Base-by-base conservation (phyloP, 2,329 filamentous ascomycete species). In the Tricladium varicosporioides region DNA sequence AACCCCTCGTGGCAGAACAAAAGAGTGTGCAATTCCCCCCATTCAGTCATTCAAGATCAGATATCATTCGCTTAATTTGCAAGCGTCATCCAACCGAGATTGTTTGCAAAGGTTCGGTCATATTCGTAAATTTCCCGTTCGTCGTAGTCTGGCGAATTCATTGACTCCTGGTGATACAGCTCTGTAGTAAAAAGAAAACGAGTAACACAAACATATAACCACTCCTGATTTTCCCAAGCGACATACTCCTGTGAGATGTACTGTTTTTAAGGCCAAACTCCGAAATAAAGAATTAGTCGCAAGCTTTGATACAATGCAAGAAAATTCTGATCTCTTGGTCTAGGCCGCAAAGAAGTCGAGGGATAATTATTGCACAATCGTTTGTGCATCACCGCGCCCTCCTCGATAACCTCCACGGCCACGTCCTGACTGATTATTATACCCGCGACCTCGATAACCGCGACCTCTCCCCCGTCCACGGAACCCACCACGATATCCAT, bases 401-500 rank as follows among this genome's bases (percentile, higher is more conserved):
- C 66, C 65, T 36, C 66, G 62, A 56, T 68, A 66, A 27, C 63
- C 60, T 53, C 65, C 66, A 49, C 68, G 64, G 33, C 65, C 67
- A 56, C 65, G 63, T 33, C 62, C 58, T 40, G 61, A 56, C 14
- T 63, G 64, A 18, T 59, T 61, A 44, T 62, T 62, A 57, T 67
- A 67, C 3, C 63, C 63, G 22, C 66, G 56, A 13, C 67, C 67
- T 61, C 69, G 58, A 45, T 64, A 68, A 32, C 77, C 75, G 56
- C 75, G 73, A 16, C 78, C 77, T 49, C 88, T 83, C 18, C 89
- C 89, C 45, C 91, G 83, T 31, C 91, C 90, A 51, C 92, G 87
- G 73, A 86, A 94, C 62, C 89, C 87, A 53, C 86, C 85, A 60
- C 89, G 83, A 71, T 85, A 89, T 14, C 85, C 83, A 51, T 85